Evolutionary conservation across 2,329 filamentous ascomycete genomes (phyloP).

Genomic region (Boeremia exigua): DNA sequence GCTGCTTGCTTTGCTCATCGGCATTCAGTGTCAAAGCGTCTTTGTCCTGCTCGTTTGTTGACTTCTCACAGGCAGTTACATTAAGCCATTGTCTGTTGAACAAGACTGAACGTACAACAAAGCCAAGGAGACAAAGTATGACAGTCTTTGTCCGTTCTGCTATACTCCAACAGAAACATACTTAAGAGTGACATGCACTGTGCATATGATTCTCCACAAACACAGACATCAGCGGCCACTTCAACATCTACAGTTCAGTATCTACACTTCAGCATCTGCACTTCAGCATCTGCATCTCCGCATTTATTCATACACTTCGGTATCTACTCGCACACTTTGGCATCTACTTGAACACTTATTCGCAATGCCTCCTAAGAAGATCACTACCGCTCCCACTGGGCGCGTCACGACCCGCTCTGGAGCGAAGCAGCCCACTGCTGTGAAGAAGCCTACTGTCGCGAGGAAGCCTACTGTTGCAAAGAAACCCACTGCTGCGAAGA

Average conservation of each 20-base stretch:
- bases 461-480: not conserved
- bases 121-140: not conserved
- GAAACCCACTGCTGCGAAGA: not conserved
- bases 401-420: too few relatives aligned
- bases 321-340: too few relatives aligned
- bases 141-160: not conserved
- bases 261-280: not conserved
- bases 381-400: too few relatives aligned
- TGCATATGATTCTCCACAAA: not conserved
- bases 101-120: not conserved
- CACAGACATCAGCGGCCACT: not conserved
- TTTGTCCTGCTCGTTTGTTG: not conserved
- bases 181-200: too few relatives aligned
- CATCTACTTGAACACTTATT: too few relatives aligned
- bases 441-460: not conserved
- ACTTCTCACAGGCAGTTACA: not conserved
- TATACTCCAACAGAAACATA: not conserved
- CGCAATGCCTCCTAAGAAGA: too few relatives aligned
- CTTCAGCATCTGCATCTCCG: too few relatives aligned
- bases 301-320: too few relatives aligned
- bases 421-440: not conserved
- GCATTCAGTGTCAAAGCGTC: not conserved
- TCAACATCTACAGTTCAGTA: not conserved
- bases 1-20: not conserved
- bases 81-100: not conserved